phyloP scores from a whole-genome alignment of 2,329 filamentous ascomycete species.

The Fusarium succisae region DNA sequence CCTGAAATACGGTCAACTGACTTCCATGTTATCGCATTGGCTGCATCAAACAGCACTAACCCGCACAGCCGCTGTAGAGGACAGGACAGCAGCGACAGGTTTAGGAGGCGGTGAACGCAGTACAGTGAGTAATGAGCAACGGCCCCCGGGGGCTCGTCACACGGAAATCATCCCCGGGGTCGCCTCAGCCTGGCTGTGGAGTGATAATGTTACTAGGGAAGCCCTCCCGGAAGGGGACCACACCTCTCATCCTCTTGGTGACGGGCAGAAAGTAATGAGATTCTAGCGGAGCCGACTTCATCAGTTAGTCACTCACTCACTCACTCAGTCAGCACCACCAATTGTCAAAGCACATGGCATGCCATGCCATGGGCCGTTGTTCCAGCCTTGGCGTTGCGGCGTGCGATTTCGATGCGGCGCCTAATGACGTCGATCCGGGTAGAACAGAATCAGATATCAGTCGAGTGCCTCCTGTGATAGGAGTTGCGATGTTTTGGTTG shows the following conservation, averaged over 20 bases:
- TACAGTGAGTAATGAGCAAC: constrained; percentile 25
- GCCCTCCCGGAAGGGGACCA: constrained; percentile 28
- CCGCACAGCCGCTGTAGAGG: constrained; percentile 20
- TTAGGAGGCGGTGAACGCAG: constrained; percentile 41
- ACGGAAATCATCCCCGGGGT: constrained; percentile 42
- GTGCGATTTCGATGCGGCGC: constrained; percentile 5
- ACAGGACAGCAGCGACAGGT: constrained; percentile 12
- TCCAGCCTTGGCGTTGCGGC: constrained; percentile 34
- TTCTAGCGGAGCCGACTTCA: constrained; percentile 27
- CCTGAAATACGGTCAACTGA: constrained; percentile 29
- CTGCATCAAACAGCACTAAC: constrained; percentile 18
- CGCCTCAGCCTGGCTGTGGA: constrained; percentile 40
- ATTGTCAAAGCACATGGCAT: constrained; percentile 35
- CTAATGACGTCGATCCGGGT: constrained; percentile 41
- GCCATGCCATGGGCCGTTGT: constrained; percentile 29
- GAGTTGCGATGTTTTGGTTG: constrained; percentile 27
- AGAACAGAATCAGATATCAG: constrained; percentile 27
- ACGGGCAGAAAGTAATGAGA: constrained; percentile 21
- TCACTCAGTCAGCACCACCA: constrained; percentile 23
- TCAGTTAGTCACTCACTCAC: neutral
- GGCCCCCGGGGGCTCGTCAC: constrained; percentile 36
- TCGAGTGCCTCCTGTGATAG: constrained; percentile 32
- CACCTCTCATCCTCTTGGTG: constrained; percentile 21
- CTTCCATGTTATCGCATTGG: constrained; percentile 30
- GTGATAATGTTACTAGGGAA: constrained; percentile 31